Evolutionary conservation across 2,329 filamentous ascomycete genomes (phyloP), one percentile per base, ranked within the genome.

Genomic region (Phoma herbarum): DNA sequence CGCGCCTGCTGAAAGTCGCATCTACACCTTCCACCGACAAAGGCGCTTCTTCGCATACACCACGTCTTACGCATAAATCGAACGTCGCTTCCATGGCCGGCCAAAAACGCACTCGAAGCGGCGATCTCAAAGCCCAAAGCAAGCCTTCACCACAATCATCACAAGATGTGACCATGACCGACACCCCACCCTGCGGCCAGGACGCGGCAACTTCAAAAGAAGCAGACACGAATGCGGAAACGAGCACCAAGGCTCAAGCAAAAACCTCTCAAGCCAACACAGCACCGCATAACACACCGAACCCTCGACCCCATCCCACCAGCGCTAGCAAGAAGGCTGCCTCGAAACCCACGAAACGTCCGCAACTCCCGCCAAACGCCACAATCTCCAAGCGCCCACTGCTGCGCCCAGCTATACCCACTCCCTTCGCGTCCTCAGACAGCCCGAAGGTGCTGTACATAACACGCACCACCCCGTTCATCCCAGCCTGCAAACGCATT

Each of bases 361-460:
- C 39, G 4, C 39, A 11, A 10, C 45, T 41, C 12, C 18, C 58
- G 83, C 82, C 83, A 63, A 78, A 81, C 39, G 22, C 55, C 14
- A 78, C 75, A 57, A 74, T 87, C 49, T 70, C 79, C 62, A 86
- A 85, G 71, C 83, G 86, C 0, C 85, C 86, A 0, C 82, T 88
- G 64, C 81, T 83, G n/a, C 86, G 82, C 71, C 78, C 85, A 3
- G 75, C 85, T 2, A 75, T 85, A 28, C 77, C 84, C 4, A 83
- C 83, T 0, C 83, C 84, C 4, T 85, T 85, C 72, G 76, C 83
- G 18, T 63, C 82, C 44, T 65, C 69, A 1, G 70, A 78, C 5
- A 82, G 78, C 5, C 82, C 80, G 11, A 88, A 88, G 74, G 74
- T 85, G 60, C 81, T 93, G 74, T 91, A 92, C 78, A 81, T 93